phyloP scores from a whole-genome alignment of 2,329 filamentous ascomycete genomes.

The Calonectria crousiana region DNA sequence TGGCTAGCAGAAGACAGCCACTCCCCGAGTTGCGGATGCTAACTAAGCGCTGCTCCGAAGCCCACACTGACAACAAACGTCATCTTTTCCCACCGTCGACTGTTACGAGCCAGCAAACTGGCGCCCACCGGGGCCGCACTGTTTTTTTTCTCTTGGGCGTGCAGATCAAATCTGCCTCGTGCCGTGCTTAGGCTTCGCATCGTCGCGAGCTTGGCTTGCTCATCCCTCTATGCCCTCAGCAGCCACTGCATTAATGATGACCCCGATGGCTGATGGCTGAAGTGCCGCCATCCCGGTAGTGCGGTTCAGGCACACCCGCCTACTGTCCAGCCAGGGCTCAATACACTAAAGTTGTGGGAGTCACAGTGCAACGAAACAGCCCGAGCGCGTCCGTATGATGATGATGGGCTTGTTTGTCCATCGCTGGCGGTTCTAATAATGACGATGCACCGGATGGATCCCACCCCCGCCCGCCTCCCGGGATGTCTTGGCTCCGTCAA shows the following conservation, averaged over 20 bases:
- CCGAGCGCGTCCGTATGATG: slow-evolving; percentile 1
- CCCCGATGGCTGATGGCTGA: slow-evolving; percentile 8
- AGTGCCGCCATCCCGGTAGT: slow-evolving; percentile 12
- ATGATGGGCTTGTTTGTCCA: slow-evolving; percentile 3
- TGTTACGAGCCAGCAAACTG: not conserved
- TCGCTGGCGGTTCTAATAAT: slow-evolving; percentile 11
- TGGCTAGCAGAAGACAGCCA: not conserved
- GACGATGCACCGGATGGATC: slow-evolving; percentile 19
- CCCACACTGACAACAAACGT: not conserved
- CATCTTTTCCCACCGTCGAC: not conserved
- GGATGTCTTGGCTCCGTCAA: slow-evolving; percentile 8
- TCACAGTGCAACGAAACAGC: not conserved
- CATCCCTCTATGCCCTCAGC: not conserved
- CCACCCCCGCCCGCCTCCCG: not conserved
- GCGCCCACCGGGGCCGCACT: not conserved
- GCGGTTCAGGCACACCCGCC: slow-evolving; percentile 15
- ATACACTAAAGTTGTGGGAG: not conserved
- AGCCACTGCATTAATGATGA: slow-evolving; percentile 10
- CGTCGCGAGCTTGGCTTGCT: not conserved
- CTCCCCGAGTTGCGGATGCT: not conserved
- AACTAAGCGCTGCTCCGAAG: not conserved
- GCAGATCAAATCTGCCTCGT: not conserved
- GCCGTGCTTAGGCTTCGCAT: not conserved
- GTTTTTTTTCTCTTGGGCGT: not conserved
- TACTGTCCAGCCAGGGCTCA: not conserved